A percentile compares a stretch with the other conserved stretches of the same genome.
Evolutionary conservation across 2,329 filamentous ascomycete genomes (phyloP).

Genomic region (Apiospora kogelbergensis): DNA sequence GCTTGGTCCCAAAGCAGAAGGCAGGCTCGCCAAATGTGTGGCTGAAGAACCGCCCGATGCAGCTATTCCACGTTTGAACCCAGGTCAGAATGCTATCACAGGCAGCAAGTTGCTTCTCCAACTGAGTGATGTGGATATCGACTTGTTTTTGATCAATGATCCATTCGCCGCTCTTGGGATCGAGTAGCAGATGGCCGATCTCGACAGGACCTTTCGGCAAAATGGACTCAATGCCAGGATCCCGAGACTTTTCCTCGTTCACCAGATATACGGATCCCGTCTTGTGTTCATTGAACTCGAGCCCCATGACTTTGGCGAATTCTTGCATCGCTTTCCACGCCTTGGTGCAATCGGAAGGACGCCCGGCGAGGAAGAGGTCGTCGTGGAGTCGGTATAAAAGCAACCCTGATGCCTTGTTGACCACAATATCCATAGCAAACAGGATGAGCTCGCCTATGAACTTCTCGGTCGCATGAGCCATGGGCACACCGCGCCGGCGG

Average conservation of each 20-base stretch:
- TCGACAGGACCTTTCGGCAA: slow-evolving; percentile 53
- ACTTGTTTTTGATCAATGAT: slow-evolving; percentile 54
- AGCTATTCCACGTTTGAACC: slow-evolving; percentile 47
- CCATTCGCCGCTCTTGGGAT: slow-evolving; percentile 47
- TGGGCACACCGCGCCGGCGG: slow-evolving; percentile 44
- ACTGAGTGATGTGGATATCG: slow-evolving; percentile 52
- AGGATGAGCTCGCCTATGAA: slow-evolving; percentile 46
- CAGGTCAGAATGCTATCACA: slow-evolving; percentile 45
- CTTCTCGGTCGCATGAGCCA: slow-evolving; percentile 45
- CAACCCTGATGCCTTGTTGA: slow-evolving; percentile 35
- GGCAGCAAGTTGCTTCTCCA: slow-evolving; percentile 52
- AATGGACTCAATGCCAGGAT: slow-evolving; percentile 19
- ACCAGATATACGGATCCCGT: slow-evolving; percentile 40
- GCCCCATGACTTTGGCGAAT: slow-evolving; percentile 42
- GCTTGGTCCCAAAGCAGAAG: slow-evolving; percentile 43
- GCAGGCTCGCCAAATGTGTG: slow-evolving; percentile 46
- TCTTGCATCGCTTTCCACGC: slow-evolving; percentile 44
- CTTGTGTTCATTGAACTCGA: slow-evolving; percentile 41
- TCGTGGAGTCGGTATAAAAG: slow-evolving; percentile 48
- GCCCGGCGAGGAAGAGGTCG: slow-evolving; percentile 48
- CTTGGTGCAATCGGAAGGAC: slow-evolving; percentile 37
- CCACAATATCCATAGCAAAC: slow-evolving; percentile 26
- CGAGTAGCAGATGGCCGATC: slow-evolving; percentile 56
- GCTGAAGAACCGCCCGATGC: slow-evolving; percentile 45
- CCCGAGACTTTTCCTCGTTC: slow-evolving; percentile 19